These are phyloP conservation scores for Penicillium silybi DNA, from an alignment of 495 filamentous ascomycete genomes.

Conservation along the genomic window DNA sequence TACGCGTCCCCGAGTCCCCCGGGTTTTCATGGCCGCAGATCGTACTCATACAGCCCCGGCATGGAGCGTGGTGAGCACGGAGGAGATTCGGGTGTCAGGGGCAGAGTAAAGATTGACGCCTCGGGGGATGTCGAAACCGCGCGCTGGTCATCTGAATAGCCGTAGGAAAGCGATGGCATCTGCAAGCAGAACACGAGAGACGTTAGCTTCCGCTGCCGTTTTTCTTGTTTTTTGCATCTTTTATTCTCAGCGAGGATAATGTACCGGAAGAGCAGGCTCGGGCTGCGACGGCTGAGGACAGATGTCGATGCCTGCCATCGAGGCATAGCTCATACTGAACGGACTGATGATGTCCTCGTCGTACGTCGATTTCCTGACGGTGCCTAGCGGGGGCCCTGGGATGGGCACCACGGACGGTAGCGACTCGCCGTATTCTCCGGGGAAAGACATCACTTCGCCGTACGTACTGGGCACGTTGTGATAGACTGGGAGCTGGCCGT, in stretches of 20 bases:
- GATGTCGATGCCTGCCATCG: slow-evolving; percentile 72
- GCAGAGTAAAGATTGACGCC: slow-evolving; percentile 33
- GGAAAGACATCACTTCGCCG: slow-evolving; percentile 50
- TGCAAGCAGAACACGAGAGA: slow-evolving; percentile 36
- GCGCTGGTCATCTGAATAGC: slow-evolving; percentile 76
- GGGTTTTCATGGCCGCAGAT: slow-evolving; percentile 13
- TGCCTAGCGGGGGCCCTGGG: slow-evolving; percentile 48
- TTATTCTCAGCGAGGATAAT: slow-evolving; percentile 30
- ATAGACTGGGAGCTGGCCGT: slow-evolving; percentile 61
- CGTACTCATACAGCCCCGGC: slow-evolving; percentile 23
- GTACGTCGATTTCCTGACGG: slow-evolving; percentile 28
- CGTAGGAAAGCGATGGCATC: slow-evolving; percentile 85
- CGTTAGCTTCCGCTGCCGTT: slow-evolving; percentile 17
- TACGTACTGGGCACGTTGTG: slow-evolving; percentile 55
- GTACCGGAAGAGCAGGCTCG: slow-evolving; percentile 39
- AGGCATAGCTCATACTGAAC: slow-evolving; percentile 72
- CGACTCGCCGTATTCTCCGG: slow-evolving; percentile 60
- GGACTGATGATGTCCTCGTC: slow-evolving; percentile 68
- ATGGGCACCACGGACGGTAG: slow-evolving; percentile 63
- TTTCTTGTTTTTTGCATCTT: neutral
- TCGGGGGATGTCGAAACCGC: slow-evolving; percentile 37
- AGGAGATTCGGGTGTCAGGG: slow-evolving; percentile 37
- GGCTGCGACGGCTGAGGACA: slow-evolving; percentile 37
- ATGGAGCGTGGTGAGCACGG: slow-evolving; percentile 33
- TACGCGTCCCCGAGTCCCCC: neutral